Base-by-base conservation (phyloP, 805 yeast species). In the Zygotorulaspora sp. region DNA sequence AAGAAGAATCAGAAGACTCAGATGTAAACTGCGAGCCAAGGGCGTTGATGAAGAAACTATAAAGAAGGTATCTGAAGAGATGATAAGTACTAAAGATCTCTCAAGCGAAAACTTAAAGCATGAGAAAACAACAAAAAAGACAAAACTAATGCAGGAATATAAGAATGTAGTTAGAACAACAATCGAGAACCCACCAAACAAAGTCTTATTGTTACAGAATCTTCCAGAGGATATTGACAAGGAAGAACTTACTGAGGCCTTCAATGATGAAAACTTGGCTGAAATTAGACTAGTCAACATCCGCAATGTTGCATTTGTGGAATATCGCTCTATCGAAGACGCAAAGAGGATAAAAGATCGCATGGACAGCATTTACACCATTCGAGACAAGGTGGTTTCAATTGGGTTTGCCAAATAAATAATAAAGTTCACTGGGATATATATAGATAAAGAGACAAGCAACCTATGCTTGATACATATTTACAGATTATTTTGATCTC, bases 271-370 rank as follows among this genome's bases (percentile, higher is more conserved):
- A 1, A 96, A 95, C 0, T 81, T 82, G 45, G 61, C 74, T 9
- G 84, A 80, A 47, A 66, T 80, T 2, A 74, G 94, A 36, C 62
- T 78, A 24, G 87, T 90, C 18, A 68, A 72, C 2, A 74, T 79
- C 5, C 71, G 86, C 30, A 74, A 74, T 25, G 73, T 90, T 31
- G 94, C 92, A 8, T 83, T 90, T 59, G 72, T 90, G 3, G 97
- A 90, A 50, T 90, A 80, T 56, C 77, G 72, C 16, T 63, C 66
- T 4, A 81, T 77, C 15, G 52, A 59, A 2, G 60, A 66, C 26
- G 81, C 95, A 0, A 66, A 51, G 2, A 28, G 26, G 14, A 36
- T 48, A 2, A 35, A 38, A 27, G 38, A 44, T 14, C 44, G 27
- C 9, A 35, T 57, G 9, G 58, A 57, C 0, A 8, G 36, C 8